These are phyloP conservation scores for Sisymbrium altissimum DNA, from an alignment of 345 rosid genomes.

Conservation along the genomic window DNA sequence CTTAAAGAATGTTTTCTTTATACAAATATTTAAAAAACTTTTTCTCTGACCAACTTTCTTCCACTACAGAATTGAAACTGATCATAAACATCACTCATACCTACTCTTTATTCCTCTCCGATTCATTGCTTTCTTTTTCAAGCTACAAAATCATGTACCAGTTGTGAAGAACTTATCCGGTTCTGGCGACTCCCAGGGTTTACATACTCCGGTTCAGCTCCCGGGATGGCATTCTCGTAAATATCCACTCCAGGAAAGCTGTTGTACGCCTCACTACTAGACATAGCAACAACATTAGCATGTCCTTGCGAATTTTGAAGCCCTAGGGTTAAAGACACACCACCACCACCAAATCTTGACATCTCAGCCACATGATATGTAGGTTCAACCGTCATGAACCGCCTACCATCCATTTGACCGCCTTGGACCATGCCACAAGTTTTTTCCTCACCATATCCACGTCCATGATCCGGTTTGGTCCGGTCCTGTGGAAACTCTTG, in stretches of 20 bases:
- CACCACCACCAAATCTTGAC: conserved; percentile 57
- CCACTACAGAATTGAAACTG: conserved; percentile 21
- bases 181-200: conserved; percentile 64
- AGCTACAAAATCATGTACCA: conserved; percentile 78
- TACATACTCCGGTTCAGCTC: conserved; percentile 46
- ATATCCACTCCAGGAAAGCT: conserved; percentile 29
- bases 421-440: conserved; percentile 45
- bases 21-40: conserved; percentile 17
- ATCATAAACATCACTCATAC: conserved; percentile 23
- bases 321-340: conserved; percentile 81
- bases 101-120: conserved; percentile 14
- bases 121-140: conserved; percentile 15
- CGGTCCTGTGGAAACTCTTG: conserved; percentile 41
- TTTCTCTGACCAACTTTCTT: conserved; percentile 9
- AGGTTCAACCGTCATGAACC: conserved; percentile 15
- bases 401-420: conserved; percentile 45
- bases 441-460: conserved; percentile 33
- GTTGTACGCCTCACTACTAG: conserved; percentile 31
- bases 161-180: conserved; percentile 60
- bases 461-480: conserved; percentile 34
- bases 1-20: conserved; percentile 26
- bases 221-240: conserved; percentile 47
- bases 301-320: conserved; percentile 72
- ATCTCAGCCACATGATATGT: conserved; percentile 46
- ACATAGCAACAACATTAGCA: conserved; percentile 48